These are phyloP conservation scores for Crithidia expoeki DNA, from an alignment of 208 protist species.

Conservation along the genomic window DNA sequence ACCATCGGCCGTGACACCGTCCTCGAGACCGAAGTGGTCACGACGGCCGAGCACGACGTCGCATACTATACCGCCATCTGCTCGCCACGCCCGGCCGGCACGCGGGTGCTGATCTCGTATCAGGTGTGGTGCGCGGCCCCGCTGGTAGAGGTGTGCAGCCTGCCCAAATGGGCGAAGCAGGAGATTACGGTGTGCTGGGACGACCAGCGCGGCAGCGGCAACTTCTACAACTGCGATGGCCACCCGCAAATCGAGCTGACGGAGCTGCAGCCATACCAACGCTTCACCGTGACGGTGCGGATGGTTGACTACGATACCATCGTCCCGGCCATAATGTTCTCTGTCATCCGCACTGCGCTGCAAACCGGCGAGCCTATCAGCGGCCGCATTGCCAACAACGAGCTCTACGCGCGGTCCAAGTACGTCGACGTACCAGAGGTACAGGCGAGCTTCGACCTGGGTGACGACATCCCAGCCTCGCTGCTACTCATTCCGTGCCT, in stretches of 20 bases:
- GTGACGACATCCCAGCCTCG: conserved; percentile 50
- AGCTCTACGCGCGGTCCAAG: conserved; percentile 61
- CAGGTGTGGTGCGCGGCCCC: conserved; percentile 69
- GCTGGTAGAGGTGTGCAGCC: conserved; percentile 29
- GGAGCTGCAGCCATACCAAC: conserved; percentile 38
- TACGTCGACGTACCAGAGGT: conserved; percentile 72
- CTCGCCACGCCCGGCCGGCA: conserved; percentile 50
- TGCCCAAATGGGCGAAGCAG: conserved; percentile 70
- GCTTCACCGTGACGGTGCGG: conserved; percentile 69
- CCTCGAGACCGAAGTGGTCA: conserved; percentile 34
- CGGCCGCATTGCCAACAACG: conserved; percentile 53
- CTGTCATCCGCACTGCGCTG: conserved; percentile 54
- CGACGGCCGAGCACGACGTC: conserved; percentile 23
- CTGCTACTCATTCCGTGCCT: conserved; percentile 80
- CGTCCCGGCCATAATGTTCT: conserved; percentile 72
- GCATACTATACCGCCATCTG: conserved; percentile 64
- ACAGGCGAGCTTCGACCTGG: conserved; percentile 58
- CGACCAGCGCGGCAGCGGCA: conserved; percentile 48
- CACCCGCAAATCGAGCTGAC: conserved; percentile 89
- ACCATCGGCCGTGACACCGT: conserved; percentile 41
- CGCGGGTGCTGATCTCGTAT: conserved; percentile 44
- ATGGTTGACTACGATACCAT: conserved; percentile 57
- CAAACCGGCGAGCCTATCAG: conserved; percentile 55
- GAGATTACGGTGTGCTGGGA: conserved; percentile 51
- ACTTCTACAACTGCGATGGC: conserved; percentile 68